Evolutionary conservation across 139 green algal genomes (phyloP), one percentile per base, ranked within the genome.

Genomic region (Zygnema cylindricum): DNA sequence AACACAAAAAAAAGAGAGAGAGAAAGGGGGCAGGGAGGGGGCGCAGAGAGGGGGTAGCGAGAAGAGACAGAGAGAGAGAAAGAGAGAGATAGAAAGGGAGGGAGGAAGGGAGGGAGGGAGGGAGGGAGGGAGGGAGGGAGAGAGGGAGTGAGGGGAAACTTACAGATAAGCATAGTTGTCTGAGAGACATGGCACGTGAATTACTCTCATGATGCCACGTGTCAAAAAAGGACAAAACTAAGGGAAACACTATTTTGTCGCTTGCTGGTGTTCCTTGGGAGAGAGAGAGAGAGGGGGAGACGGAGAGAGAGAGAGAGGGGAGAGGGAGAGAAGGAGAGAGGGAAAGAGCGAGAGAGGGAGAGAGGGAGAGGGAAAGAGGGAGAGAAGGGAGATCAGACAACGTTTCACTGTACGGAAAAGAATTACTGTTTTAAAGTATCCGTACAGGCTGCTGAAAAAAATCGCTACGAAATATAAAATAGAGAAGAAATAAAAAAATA

Each of bases 101-200:
- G 54, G n/a, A 82, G n/a, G 76, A 35, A 0, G 76, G 0, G 1
- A n/a, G 43, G 38, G 43, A 1, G 75, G 30, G 25, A n/a, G 76
- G 33, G 76, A 16, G 76, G 2, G 43, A 21, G 76, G 30, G 32
- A 32, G 49, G 2, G 76, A 83, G 41, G 3, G 78, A 38, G 78
- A 32, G 40, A 57, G 63, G 49, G n/a, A 57, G 40, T 76, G 78
- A 85, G 41, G 30, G 21, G 30, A 2, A 21, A 2, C 78, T 30
- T 33, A 91, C 87, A 91, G 87, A 75, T 91, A 91, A 1, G 86
- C 41, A 30, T 91, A 91, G 84, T 91, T 91, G 86, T 91, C 84
- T 3, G 71, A 30, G 0, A 91, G 57, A 1, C 71, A 38, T 23
- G 87, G 87, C 86, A 91, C 87, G 21, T 54, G 69, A 25, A 91